Evolutionary conservation across 2,329 filamentous ascomycete species (phyloP).

Genomic region (Colletotrichum liriopes): DNA sequence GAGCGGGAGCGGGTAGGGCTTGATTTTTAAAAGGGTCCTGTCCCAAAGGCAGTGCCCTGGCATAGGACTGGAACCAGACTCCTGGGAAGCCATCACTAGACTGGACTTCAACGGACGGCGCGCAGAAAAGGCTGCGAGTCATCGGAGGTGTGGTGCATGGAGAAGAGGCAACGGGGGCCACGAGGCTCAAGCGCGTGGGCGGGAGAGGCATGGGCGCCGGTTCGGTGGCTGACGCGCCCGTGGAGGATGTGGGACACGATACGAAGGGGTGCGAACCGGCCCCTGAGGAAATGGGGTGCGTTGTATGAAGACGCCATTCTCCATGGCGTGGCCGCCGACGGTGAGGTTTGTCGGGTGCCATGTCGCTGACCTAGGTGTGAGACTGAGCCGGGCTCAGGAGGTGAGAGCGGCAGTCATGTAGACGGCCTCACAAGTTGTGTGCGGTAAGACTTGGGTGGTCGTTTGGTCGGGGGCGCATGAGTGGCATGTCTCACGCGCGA

Average conservation of each 20-base stretch:
- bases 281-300: neutral
- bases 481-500: slow-evolving; percentile 38
- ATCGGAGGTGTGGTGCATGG: slow-evolving; percentile 26
- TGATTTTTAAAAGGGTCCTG: slow-evolving; percentile 32
- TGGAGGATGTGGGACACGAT: slow-evolving; percentile 20
- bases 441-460: slow-evolving; percentile 39
- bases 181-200: slow-evolving; percentile 42
- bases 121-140: slow-evolving; percentile 21
- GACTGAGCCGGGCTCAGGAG: slow-evolving; percentile 30
- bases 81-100: slow-evolving; percentile 9
- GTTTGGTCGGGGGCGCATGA: slow-evolving; percentile 41
- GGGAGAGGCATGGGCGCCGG: slow-evolving; percentile 28
- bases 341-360: slow-evolving; percentile 37
- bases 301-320: neutral
- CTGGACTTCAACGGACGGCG: slow-evolving; percentile 1
- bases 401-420: slow-evolving; percentile 37
- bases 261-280: neutral
- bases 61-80: slow-evolving; percentile 28
- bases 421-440: slow-evolving; percentile 38
- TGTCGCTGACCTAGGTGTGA: slow-evolving; percentile 35
- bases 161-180: slow-evolving; percentile 32
- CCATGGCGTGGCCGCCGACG: neutral
- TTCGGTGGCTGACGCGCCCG: slow-evolving; percentile 34
- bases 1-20: slow-evolving; percentile 42
- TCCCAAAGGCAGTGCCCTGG: slow-evolving; percentile 17